phyloP scores from a whole-genome alignment of 2,329 filamentous ascomycete species.

The Thermomyces lanuginosus region DNA sequence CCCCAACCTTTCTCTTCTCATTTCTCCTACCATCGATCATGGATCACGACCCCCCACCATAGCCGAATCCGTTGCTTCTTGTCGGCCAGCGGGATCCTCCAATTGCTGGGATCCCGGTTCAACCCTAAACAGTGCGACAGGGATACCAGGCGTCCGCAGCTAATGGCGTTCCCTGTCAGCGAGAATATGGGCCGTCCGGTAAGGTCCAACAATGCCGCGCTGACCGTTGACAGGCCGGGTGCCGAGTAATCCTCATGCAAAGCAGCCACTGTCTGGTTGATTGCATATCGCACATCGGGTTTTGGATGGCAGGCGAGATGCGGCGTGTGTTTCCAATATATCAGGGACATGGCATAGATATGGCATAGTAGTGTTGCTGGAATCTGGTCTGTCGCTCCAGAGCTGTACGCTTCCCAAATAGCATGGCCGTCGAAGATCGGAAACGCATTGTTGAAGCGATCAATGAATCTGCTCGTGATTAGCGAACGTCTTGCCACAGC shows the following conservation, averaged over 20 bases:
- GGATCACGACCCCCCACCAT: slow-evolving; percentile 43
- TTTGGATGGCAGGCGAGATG: slow-evolving; percentile 31
- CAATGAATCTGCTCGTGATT: slow-evolving; percentile 32
- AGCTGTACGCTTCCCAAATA: slow-evolving; percentile 35
- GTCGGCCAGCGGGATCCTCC: slow-evolving; percentile 36
- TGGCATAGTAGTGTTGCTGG: slow-evolving; percentile 42
- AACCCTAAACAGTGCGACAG: slow-evolving; percentile 40
- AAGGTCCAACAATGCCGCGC: slow-evolving; percentile 42
- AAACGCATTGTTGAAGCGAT: slow-evolving; percentile 43
- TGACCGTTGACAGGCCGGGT: slow-evolving; percentile 42
- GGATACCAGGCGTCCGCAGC: slow-evolving; percentile 37
- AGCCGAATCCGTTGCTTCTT: slow-evolving; percentile 36
- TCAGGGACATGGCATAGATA: slow-evolving; percentile 41
- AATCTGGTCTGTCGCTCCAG: slow-evolving; percentile 30
- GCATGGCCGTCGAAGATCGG: slow-evolving; percentile 42
- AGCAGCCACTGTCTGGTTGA: slow-evolving; percentile 45
- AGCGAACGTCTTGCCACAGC: slow-evolving; percentile 2
- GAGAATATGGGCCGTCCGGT: slow-evolving; percentile 44
- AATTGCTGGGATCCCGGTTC: slow-evolving; percentile 38
- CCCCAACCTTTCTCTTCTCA: too few species aligned
- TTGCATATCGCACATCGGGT: slow-evolving; percentile 44
- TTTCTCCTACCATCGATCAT: slow-evolving; percentile 39
- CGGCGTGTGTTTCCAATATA: slow-evolving; percentile 40
- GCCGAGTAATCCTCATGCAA: slow-evolving; percentile 44
- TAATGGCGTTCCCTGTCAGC: slow-evolving; percentile 41